These are phyloP conservation scores for Tricholoma matsutake DNA, from an alignment of 768 basidiomycete species.

Conservation along the genomic window DNA sequence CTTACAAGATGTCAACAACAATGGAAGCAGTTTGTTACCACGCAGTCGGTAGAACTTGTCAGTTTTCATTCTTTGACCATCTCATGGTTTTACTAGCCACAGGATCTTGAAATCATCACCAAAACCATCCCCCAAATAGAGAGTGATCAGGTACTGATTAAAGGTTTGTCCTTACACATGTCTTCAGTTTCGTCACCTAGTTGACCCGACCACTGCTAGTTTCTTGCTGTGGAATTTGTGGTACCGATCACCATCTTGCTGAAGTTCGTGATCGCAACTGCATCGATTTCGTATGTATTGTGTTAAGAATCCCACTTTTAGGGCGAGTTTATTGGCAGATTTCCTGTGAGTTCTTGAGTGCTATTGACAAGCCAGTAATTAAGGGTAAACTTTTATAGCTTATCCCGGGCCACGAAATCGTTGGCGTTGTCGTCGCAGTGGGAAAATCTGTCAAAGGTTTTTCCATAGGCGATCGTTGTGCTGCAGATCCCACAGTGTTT, in stretches of 20 bases:
- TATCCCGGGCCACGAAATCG: slow-evolving; percentile 43
- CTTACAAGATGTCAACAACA: slow-evolving; percentile 30
- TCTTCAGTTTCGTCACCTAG: background rate
- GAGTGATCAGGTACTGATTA: slow-evolving; percentile 57
- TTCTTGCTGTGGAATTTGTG: slow-evolving; percentile 52
- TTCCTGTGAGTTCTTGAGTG: slow-evolving; percentile 46
- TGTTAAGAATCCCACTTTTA: slow-evolving; percentile 11
- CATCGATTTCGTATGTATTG: background rate
- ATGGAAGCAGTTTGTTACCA: slow-evolving; percentile 80
- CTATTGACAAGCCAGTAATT: background rate
- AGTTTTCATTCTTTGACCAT: background rate
- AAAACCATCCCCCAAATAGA: slow-evolving; percentile 50
- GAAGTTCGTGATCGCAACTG: slow-evolving; percentile 38
- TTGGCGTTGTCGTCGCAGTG: slow-evolving; percentile 18
- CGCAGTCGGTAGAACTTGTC: slow-evolving; percentile 37
- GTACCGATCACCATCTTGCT: slow-evolving; percentile 53
- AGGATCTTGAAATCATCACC: slow-evolving; percentile 49
- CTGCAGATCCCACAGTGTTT: slow-evolving; percentile 58
- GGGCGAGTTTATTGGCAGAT: slow-evolving; percentile 70
- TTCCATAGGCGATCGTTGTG: slow-evolving; percentile 60
- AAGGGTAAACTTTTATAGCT: slow-evolving; percentile 23
- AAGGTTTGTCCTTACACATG: slow-evolving; percentile 37
- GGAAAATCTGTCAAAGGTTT: slow-evolving; percentile 60
- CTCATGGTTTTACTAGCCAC: slow-evolving; percentile 30
- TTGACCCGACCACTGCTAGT: slow-evolving; percentile 20